Conservation (phyloP, 2,329 filamentous ascomycete genomes). For the Dothideomycetidae sp. region DNA sequence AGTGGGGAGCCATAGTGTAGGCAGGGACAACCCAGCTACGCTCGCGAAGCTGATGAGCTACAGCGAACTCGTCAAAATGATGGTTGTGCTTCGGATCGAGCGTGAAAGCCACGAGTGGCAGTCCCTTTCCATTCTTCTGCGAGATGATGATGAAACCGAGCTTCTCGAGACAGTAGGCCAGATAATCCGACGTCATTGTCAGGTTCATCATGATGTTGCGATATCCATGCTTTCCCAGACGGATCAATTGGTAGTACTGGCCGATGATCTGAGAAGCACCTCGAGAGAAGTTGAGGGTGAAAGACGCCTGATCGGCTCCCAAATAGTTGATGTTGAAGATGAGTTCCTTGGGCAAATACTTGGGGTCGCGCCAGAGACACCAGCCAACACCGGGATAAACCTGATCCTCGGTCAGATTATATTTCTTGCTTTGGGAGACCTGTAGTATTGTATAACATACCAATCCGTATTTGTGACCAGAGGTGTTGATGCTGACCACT, state of each 20-base stretch:
- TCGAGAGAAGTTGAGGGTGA: slow-evolving; percentile 95
- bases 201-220: slow-evolving; percentile 88
- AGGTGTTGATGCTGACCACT: slow-evolving; percentile 88
- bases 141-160: slow-evolving; percentile 84
- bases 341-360: slow-evolving; percentile 76
- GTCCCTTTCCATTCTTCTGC: slow-evolving; percentile 57
- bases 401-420: slow-evolving; percentile 17
- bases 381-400: slow-evolving; percentile 89
- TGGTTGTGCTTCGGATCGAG: slow-evolving; percentile 44
- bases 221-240: slow-evolving; percentile 85
- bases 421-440: no score
- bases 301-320: slow-evolving; percentile 85
- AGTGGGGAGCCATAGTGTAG: slow-evolving; percentile 92
- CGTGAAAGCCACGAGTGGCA: slow-evolving; percentile 84
- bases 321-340: slow-evolving; percentile 99
- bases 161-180: slow-evolving; percentile 55
- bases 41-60: slow-evolving; percentile 70
- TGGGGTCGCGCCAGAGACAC: slow-evolving; percentile 74
- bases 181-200: slow-evolving; percentile 77
- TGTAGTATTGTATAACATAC: no score
- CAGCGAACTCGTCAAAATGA: slow-evolving; percentile 40
- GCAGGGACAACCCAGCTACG: slow-evolving; percentile 89
- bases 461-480: slow-evolving; percentile 72
- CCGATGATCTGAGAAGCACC: slow-evolving; percentile 89
- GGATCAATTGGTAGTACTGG: slow-evolving; percentile 95